Evolutionary conservation across 495 filamentous ascomycete genomes (phyloP).

Genomic region (Penicillium salamii): DNA sequence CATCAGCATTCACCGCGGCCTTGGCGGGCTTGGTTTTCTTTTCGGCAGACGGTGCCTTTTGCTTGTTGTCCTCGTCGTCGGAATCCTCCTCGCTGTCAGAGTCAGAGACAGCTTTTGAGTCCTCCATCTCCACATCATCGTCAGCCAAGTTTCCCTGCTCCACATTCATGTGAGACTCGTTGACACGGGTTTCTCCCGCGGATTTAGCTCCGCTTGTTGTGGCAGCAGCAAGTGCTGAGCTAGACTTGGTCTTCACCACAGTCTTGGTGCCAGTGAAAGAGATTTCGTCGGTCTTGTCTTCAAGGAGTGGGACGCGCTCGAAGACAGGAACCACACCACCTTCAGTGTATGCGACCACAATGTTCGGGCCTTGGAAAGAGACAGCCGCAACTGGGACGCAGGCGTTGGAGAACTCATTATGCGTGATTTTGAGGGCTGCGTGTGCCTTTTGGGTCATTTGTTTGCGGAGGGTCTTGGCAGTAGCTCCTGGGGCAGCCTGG

Average conservation of each 20-base stretch:
- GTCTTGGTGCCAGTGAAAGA: constrained; percentile 45
- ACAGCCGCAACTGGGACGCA: constrained; percentile 46
- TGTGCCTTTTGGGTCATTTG: constrained; percentile 50
- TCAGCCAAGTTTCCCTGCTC: constrained; percentile 37
- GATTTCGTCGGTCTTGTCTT: constrained; percentile 46
- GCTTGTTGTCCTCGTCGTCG: constrained; percentile 39
- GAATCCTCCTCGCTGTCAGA: constrained; percentile 40
- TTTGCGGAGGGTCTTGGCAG: constrained; percentile 45
- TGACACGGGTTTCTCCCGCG: constrained; percentile 58
- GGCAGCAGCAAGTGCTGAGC: constrained; percentile 37
- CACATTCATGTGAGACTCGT: constrained; percentile 75
- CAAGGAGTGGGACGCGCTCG: constrained; percentile 51
- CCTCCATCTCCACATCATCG: constrained; percentile 52
- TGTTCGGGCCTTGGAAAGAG: constrained; percentile 46
- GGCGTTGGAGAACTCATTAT: constrained; percentile 42
- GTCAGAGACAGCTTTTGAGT: constrained; percentile 35
- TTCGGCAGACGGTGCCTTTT: constrained; percentile 26
- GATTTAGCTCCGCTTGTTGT: constrained; percentile 60
- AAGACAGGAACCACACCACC: constrained; percentile 56
- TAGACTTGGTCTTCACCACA: constrained; percentile 45
- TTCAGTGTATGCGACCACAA: constrained; percentile 53
- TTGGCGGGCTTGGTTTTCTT: constrained; percentile 33
- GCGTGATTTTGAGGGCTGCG: constrained; percentile 47
- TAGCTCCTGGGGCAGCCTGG: constrained; percentile 26
- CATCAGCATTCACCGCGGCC: constrained; percentile 37